Evolutionary conservation across 2,329 filamentous ascomycete species (phyloP).

Genomic region (Trichoderma sp.): DNA sequence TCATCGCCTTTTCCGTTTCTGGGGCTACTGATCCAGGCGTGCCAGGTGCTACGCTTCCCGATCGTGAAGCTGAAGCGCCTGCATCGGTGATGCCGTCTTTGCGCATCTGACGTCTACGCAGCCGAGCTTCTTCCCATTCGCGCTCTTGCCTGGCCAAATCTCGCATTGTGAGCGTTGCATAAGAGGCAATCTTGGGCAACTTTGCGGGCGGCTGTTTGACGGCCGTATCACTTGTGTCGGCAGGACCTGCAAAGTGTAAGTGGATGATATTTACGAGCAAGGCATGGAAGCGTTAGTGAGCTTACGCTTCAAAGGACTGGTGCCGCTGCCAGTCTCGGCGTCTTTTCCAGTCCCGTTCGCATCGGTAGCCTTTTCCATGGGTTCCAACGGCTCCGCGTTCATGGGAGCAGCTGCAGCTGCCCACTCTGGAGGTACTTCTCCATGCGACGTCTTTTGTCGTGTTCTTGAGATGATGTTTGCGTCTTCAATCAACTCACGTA

Average conservation of each 20-base stretch:
- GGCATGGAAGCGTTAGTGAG: slow-evolving; percentile 6
- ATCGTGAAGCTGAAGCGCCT: slow-evolving; percentile 50
- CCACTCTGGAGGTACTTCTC: slow-evolving; percentile 76
- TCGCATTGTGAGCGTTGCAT: slow-evolving; percentile 57
- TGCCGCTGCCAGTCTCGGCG: slow-evolving; percentile 49
- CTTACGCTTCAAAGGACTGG: slow-evolving; percentile 64
- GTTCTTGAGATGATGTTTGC: slow-evolving; percentile 69
- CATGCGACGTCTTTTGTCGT: slow-evolving; percentile 77
- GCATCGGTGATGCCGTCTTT: slow-evolving; percentile 58
- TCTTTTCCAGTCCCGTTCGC: slow-evolving; percentile 40
- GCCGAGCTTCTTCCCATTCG: slow-evolving; percentile 70
- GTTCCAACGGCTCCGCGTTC: slow-evolving; percentile 44
- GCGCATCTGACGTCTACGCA: slow-evolving; percentile 67
- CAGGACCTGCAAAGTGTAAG: slow-evolving; percentile 40
- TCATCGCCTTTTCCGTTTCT: slow-evolving; percentile 67
- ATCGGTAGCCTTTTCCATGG: slow-evolving; percentile 33
- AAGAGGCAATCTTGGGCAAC: slow-evolving; percentile 53
- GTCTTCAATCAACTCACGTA: slow-evolving; percentile 77
- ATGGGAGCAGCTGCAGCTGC: slow-evolving; percentile 64
- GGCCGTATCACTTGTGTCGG: slow-evolving; percentile 37
- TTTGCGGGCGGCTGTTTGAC: slow-evolving; percentile 47
- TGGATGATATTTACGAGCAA: not conserved
- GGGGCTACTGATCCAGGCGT: slow-evolving; percentile 65
- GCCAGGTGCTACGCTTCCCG: slow-evolving; percentile 59
- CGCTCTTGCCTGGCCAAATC: slow-evolving; percentile 66